Base-by-base conservation (phyloP, 305 asterid species). In the Solanum hybrid region DNA sequence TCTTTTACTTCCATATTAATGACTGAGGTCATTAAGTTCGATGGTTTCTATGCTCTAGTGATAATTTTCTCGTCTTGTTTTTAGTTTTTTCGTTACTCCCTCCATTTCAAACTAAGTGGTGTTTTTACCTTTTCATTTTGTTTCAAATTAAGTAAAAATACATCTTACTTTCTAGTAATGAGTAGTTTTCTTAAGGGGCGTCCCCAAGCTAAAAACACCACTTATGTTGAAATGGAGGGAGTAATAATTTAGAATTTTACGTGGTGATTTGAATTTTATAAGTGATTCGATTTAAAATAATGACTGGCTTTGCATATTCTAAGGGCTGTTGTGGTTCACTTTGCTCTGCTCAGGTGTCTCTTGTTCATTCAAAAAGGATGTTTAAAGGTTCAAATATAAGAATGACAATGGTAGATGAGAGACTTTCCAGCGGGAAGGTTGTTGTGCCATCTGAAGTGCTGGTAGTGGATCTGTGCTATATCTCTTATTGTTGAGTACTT, bases 321-420 rank as follows among this genome's bases (percentile, higher is more conserved):
- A 76, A 77, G 0, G 22, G 8, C 17, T 38, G 14, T 78, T 32
- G 72, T 90, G 76, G 36, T 46, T 32, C 75, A 24, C 60, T 64
- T 51, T 56, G 22, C 14, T 38, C 85, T 87, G 38, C 66, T 46
- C 92, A 96, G 97, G 93, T 92, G 86, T 88, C 90, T 87, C 79
- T 87, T 85, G 87, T 73, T 46, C 91, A 56, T 88, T 91, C 94
- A 34, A 92, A 91, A 89, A 94, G 92, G 91, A 76, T 86, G 42
- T 60, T 75, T 35, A 90, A 66, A 11, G 90, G 92, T 88, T 91
- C 91, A 86, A 89, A 90, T 72, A 94, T 94, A 87, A 92, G 88
- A 81, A 96, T 95, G 98, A 13, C 98, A 73, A 26, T 93, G 90
- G 90, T 94, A 89, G 98, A 94, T 86, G 95, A 94, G 86, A 93